Base-by-base conservation (phyloP, 2,329 filamentous ascomycete species). In the Fusarium sp. region DNA sequence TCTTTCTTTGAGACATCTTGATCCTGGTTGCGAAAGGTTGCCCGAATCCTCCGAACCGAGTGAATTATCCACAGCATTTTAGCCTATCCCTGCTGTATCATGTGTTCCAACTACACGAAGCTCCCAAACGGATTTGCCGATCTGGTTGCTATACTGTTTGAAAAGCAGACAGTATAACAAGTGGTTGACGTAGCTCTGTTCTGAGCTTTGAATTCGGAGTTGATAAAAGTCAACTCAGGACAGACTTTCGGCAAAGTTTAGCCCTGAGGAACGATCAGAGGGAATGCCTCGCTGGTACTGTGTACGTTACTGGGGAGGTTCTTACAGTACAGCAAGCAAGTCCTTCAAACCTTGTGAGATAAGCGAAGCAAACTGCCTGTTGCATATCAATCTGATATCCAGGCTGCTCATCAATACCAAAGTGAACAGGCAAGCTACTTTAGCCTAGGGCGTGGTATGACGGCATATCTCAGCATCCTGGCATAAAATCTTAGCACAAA, bases 1-100 rank as follows among this genome's bases (percentile, higher is more conserved):
- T 52, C 26, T 49, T 55, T 42, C 18, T 56, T 69, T 17, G 35
- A 70, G 60, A 56, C 49, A 32, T 54, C 44, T 48, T 69, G 37
- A 71, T 71, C 64, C 69, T 70, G 54, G 69, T 26, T 33, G 26
- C 50, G 30, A 14, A 20, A 68, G 23, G 52, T 48, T 37, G 40
- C 66, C 69, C 69, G 69, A 73, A 72, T 63, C 69, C 60, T 70
- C 69, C 69, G 69, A 45, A 62, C 17, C 33, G 26, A 61, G 56
- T 53, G 54, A 44, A 65, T 68, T 52, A 65, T 35, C 52, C 45
- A 27, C 52, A 71, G 49, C 17, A 33, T 52, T 27, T 52, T 33
- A 40, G 38, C 27, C 37, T 42, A 57, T 52, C 65, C 57, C 26
- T 50, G 37, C 30, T 33, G 12, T n/a, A 63, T 50, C 50, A 57